Evolutionary conservation across 108 stramenopile genomes (phyloP).

Genomic region (Nannochloropsis salina): DNA sequence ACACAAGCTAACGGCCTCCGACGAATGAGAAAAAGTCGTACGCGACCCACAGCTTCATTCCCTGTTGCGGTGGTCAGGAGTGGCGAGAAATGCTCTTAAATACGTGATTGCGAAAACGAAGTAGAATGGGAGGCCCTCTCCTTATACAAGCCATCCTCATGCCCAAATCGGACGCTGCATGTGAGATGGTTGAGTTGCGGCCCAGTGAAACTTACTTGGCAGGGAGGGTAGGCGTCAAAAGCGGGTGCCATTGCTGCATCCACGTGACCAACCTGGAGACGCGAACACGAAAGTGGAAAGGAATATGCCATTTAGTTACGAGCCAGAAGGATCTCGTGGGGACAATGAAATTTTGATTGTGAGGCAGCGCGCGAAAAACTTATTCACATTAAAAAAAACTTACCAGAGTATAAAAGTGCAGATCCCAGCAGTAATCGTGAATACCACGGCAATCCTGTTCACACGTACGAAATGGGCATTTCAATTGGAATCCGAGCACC

Average conservation of each 20-base stretch:
- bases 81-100: too few relatives aligned
- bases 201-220: not conserved
- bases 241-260: slow-evolving; percentile 15
- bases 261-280: slow-evolving; percentile 17
- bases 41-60: too few relatives aligned
- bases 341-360: not conserved
- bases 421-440: not conserved
- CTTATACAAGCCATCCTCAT: too few relatives aligned
- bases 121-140: too few relatives aligned
- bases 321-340: not conserved
- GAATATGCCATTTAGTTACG: not conserved
- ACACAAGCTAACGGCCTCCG: too few relatives aligned
- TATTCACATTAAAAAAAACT: not conserved
- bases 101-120: too few relatives aligned
- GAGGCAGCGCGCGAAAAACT: not conserved
- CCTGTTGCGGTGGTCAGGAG: too few relatives aligned
- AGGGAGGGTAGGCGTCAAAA: not conserved
- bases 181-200: not conserved
- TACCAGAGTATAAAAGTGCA: slow-evolving; percentile 8
- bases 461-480: not conserved
- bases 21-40: too few relatives aligned
- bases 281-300: not conserved
- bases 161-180: too few relatives aligned
- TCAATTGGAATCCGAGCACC: not conserved
- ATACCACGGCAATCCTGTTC: not conserved